Conservation (phyloP, 1,284 basidiomycete genomes). For the Agroathelia rolfsii region DNA sequence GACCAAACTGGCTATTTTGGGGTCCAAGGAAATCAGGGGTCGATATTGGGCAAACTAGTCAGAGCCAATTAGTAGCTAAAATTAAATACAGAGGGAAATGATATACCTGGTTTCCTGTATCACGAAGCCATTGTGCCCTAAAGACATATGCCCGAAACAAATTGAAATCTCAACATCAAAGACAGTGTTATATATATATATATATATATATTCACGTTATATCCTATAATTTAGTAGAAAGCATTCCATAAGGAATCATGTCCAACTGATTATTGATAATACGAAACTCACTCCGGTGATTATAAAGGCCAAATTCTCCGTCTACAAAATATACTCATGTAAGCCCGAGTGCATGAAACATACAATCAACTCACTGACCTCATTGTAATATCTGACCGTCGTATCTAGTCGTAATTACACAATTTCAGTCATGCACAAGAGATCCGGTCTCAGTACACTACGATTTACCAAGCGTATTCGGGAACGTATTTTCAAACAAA, state of each 20-base stretch:
- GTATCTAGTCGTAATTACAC: conserved; percentile 39
- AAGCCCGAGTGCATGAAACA: conserved; percentile 6
- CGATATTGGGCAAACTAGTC: conserved; percentile 59
- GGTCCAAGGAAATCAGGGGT: conserved; percentile 43
- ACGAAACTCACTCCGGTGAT: conserved; percentile 51
- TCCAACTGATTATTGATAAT: too few relatives aligned
- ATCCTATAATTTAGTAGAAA: conserved; percentile 33
- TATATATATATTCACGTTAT: conserved; percentile 38
- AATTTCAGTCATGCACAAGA: conserved; percentile 1
- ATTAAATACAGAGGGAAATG: conserved; percentile 1
- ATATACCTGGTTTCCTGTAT: conserved; percentile 63
- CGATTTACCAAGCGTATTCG: conserved; percentile 57
- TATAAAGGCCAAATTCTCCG: conserved; percentile 63
- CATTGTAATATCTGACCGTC: conserved; percentile 62
- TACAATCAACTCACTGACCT: conserved; percentile 24
- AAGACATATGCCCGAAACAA: background rate
- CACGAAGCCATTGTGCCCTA: conserved; percentile 63
- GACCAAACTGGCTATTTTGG: conserved; percentile 49
- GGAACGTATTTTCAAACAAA: conserved; percentile 70
- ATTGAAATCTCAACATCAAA: conserved; percentile 8
- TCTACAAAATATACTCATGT: conserved; percentile 21
- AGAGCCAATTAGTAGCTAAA: conserved; percentile 6
- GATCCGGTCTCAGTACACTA: conserved; percentile 2
- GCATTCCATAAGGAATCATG: background rate
- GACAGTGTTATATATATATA: background rate